Evolutionary conservation across 2,329 filamentous ascomycete species (phyloP).

Genomic region (Fusarium equiseti): DNA sequence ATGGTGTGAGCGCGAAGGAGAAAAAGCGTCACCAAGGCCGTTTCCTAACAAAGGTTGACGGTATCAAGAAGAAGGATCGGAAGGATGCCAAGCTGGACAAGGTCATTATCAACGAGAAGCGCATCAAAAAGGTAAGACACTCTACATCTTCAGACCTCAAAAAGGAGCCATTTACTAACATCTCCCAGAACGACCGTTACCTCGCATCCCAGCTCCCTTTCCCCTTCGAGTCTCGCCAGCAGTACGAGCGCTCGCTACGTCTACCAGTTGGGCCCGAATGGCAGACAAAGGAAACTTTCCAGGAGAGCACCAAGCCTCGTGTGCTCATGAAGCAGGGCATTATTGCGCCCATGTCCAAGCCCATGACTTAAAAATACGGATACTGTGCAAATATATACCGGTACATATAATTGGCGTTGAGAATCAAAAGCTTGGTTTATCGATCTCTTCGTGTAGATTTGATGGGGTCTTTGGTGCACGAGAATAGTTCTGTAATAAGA

Average conservation of each 20-base stretch:
- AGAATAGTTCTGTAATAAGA: neutral
- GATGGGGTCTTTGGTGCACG: neutral
- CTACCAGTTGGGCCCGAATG: conserved; percentile 93
- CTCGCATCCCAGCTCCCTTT: conserved; percentile 86
- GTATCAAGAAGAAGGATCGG: conserved; percentile 80
- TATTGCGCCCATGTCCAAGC: conserved; percentile 88
- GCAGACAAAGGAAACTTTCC: conserved; percentile 96
- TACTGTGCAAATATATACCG: conserved; percentile 3
- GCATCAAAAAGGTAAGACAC: conserved; percentile 79
- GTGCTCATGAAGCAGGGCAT: conserved; percentile 92
- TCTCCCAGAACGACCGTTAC: conserved; percentile 80
- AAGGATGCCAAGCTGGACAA: conserved; percentile 84
- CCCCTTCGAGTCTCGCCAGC: conserved; percentile 86
- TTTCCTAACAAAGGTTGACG: conserved; percentile 75
- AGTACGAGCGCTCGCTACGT: conserved; percentile 90
- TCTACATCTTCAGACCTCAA: neutral
- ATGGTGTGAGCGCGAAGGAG: conserved; percentile 79
- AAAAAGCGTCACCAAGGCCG: conserved; percentile 72
- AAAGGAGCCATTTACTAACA: conserved; percentile 6
- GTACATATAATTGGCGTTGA: conserved; percentile 26
- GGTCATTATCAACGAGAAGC: conserved; percentile 94
- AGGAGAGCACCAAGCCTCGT: conserved; percentile 88
- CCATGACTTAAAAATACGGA: conserved; percentile 56
- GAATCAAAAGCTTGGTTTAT: conserved; percentile 28
- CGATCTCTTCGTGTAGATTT: neutral